Base-by-base conservation (phyloP, 192 early-diverging fungal species). In the Coemansia sp. region DNA sequence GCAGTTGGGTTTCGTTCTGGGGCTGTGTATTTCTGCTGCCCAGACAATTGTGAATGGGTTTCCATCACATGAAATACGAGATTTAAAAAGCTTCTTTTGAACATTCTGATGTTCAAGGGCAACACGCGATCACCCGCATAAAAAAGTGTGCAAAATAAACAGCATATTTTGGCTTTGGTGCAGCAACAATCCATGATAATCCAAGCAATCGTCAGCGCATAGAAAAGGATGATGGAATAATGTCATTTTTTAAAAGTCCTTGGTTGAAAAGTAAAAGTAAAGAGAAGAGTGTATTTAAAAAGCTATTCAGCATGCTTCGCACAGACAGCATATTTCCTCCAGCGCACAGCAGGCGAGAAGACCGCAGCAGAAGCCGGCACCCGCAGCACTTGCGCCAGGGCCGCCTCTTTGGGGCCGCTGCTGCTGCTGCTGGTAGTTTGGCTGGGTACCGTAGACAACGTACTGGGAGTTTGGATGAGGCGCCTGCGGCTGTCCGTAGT, bases 291-390 rank as follows among this genome's bases (percentile, higher is more conserved):
- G 1, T 32, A 60, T 19, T 48, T n/a, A 39, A 25, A 11, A 11
- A 49, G 43, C 57, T 19, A 12, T 59, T 49, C 39, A 61, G 46
- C 45, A 51, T 12, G 14, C 48, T 20, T 48, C 58, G 12, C 40
- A 69, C 0, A 69, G 45, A 49, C 63, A 68, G 50, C 67, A 69
- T 7, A 68, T 25, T 42, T 65, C 56, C 32, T 60, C 73, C 8
- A 57, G 41, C 37, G 67, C 68, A 50, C 67, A 69, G 25, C 73
- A 63, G 9, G 63, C 63, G 6, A 75, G 63, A 43, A 69, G 42
- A 4, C 73, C 73, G 19, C 41, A 61, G 51, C 73, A 75, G 16
- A 68, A 12, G 0, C 73, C 67, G n/a, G 70, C 63, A 14, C 67
- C 67, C 11, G 62, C 22, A 5, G 62, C 72, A 17, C 57, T 50